phyloP scores from a whole-genome alignment of 805 yeast species.

The Saturnispora ahearnii region DNA sequence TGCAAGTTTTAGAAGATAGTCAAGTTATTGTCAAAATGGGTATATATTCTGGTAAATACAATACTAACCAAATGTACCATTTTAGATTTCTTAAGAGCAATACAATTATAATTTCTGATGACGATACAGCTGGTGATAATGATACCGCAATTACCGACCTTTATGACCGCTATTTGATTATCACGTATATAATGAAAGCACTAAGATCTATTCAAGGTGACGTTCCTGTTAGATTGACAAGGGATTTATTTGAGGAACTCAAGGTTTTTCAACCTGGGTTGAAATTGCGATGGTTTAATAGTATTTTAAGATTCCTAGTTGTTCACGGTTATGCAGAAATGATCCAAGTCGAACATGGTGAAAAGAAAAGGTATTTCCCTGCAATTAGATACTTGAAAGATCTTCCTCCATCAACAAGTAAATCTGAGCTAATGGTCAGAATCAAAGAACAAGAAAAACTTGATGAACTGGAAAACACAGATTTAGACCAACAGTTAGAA shows the following conservation, averaged over 20 bases:
- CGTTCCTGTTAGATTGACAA: conserved; percentile 47
- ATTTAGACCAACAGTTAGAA: conserved; percentile 20
- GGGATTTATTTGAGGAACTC: conserved; percentile 53
- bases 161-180: conserved; percentile 16
- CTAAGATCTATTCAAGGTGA: conserved; percentile 44
- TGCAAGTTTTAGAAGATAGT: conserved; percentile 42
- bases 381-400: conserved; percentile 21
- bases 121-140: conserved; percentile 12
- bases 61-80: conserved; percentile 47
- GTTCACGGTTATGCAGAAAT: conserved; percentile 21
- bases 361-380: conserved; percentile 16
- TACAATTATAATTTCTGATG: conserved; percentile 3
- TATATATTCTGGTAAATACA: conserved; percentile 36
- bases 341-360: conserved; percentile 21
- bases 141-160: conserved; percentile 1
- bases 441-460: conserved; percentile 8
- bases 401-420: conserved; percentile 13
- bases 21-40: conserved; percentile 37
- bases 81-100: conserved; percentile 29
- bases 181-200: conserved; percentile 34
- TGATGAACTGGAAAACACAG: conserved; percentile 26
- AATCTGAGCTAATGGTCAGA: conserved; percentile 9
- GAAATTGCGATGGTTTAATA: conserved; percentile 30
- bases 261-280: conserved; percentile 34
- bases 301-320: conserved; percentile 43